These are phyloP conservation scores for Nannochloropsis granulata DNA, from an alignment of 108 stramenopile genomes.

Conservation along the genomic window DNA sequence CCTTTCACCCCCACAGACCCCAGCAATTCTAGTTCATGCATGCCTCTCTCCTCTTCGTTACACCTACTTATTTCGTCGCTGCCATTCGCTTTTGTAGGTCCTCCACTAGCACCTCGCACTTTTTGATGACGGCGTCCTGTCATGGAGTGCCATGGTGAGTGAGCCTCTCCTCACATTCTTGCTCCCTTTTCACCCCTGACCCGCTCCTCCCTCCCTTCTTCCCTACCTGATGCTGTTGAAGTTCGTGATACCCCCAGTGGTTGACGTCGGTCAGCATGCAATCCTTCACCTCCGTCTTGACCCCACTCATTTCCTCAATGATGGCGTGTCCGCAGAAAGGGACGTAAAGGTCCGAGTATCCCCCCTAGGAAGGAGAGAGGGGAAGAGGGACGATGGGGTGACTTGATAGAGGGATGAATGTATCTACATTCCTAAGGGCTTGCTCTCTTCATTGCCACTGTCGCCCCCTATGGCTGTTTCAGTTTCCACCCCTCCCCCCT, in stretches of 20 bases:
- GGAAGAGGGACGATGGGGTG: not conserved
- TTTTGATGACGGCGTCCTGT: not conserved
- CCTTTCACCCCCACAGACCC: too few species aligned
- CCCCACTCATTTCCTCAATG: slow-evolving; percentile 24
- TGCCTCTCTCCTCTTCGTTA: too few species aligned
- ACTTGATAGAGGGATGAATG: not conserved
- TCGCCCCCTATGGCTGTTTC: too few species aligned
- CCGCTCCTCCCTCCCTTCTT: not conserved
- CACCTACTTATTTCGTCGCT: not conserved
- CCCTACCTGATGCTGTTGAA: slow-evolving; percentile 4
- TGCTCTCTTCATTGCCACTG: too few species aligned
- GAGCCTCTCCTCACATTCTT: not conserved
- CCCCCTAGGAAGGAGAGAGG: not conserved
- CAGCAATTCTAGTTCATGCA: too few species aligned
- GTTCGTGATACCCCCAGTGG: slow-evolving; percentile 2
- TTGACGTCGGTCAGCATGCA: not conserved
- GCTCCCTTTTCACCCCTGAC: not conserved
- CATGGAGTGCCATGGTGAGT: not conserved
- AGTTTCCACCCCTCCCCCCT: not conserved
- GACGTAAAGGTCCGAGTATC: slow-evolving; percentile 31
- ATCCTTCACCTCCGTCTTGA: not conserved
- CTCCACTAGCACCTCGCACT: not conserved
- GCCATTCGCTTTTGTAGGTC: not conserved
- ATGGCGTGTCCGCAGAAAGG: slow-evolving; percentile 39
- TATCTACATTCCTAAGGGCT: slow-evolving; percentile 9